Evolutionary conservation across 148 eudicot species (phyloP).

Genomic region (Vaccinium darrowii): DNA sequence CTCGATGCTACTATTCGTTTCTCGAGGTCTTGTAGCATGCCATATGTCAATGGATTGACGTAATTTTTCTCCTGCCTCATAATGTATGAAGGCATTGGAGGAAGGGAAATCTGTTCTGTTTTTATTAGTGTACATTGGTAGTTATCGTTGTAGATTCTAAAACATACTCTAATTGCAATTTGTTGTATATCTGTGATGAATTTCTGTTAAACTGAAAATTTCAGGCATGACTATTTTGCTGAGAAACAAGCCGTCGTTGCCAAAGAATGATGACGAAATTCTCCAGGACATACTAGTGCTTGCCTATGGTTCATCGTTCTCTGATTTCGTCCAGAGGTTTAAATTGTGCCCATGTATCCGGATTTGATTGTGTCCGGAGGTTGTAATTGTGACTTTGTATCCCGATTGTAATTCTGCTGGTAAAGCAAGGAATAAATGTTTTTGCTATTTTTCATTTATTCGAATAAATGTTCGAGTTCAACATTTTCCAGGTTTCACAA

Average conservation of each 20-base stretch:
- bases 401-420: neutral
- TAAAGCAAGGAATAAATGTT: neutral
- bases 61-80: no score
- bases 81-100: no score
- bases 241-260: constrained; percentile 55
- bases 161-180: neutral
- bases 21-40: no score
- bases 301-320: neutral
- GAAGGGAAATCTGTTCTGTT: neutral
- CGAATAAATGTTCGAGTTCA: neutral
- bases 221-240: constrained; percentile 68
- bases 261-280: constrained; percentile 56
- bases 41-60: no score
- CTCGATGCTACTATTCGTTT: no score
- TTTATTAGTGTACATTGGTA: neutral
- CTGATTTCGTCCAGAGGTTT: neutral
- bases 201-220: neutral
- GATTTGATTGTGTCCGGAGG: neutral
- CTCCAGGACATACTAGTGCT: neutral
- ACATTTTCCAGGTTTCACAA: no score
- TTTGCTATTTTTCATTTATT: neutral
- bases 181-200: neutral
- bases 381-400: neutral
- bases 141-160: neutral
- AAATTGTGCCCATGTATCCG: neutral